Base-by-base conservation (phyloP, 306 rosid genomes). In the Cucurbita moschata region DNA sequence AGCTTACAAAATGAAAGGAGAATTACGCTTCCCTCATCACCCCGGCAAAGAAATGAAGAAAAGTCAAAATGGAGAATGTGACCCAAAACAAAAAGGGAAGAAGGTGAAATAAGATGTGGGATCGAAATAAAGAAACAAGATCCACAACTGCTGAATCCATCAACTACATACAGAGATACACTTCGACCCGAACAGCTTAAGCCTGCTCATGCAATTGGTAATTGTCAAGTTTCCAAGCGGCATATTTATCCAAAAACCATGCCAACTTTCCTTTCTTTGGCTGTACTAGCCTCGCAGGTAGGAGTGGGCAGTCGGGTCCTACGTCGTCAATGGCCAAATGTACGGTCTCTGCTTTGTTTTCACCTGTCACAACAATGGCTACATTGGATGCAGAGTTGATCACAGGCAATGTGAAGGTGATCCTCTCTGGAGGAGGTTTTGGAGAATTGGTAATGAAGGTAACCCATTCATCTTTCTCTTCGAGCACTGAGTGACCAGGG, bases 311-410 rank as follows among this genome's bases (percentile, higher is more conserved):
- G 67, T 84, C 88, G 0, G 89, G 69, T 83, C 82, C 89, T 21
- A 49, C 71, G 4, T 85, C 85, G 7, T 86, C 91, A 0, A 95
- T 79, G 71, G 96, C 96, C 74, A 80, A 75, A 79, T 80, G 91
- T n/a, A 82, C 89, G 12, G 96, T 89, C 77, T 95, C 91, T 0
- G 96, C 97, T 78, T 88, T 95, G 85, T 79, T 75, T 47, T 89
- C 96, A 7, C 93, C 88, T 0, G 90, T 81, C 68, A 77, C 96
- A 1, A 91, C 92, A 74, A 91, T 59, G 0, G 88, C 96, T 16
- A 95, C 96, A 35, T 89, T 89, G 80, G 99, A 86, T 0, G 99
- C 96, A 5, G 96, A 95, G 86, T 95, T 95, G 87, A 95, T 89
- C 75, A 95, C 99, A 1, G 97, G 97, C 84, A 95, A 71, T 66